Evolutionary conservation across 148 eudicot species (phyloP).

Genomic region (Arbutus unedo): DNA sequence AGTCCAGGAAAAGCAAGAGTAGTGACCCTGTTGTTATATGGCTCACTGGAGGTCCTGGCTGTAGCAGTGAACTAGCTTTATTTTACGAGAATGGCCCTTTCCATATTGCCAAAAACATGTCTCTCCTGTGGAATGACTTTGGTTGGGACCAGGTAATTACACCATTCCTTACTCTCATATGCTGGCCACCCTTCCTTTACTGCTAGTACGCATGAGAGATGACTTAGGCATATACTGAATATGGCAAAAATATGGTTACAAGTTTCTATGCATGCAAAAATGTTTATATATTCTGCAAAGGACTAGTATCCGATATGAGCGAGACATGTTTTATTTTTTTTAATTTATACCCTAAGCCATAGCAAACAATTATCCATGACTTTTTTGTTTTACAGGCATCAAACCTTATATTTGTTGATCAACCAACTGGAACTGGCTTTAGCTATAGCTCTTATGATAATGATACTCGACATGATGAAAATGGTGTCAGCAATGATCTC

Average conservation of each 20-base stretch:
- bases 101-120: slow-evolving; percentile 56
- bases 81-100: slow-evolving; percentile 96
- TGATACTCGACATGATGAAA: slow-evolving; percentile 67
- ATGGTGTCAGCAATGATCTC: slow-evolving; percentile 76
- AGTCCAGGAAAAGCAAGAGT: slow-evolving; percentile 62
- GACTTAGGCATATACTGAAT: no score
- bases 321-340: background rate
- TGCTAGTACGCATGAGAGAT: no score
- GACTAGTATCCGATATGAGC: background rate
- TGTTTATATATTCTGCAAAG: background rate
- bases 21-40: slow-evolving; percentile 84
- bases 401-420: slow-evolving; percentile 76
- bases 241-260: no score
- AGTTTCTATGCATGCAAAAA: background rate
- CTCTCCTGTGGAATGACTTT: slow-evolving; percentile 78
- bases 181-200: no score
- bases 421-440: slow-evolving; percentile 88
- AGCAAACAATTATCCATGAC: background rate
- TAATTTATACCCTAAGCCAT: background rate
- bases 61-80: slow-evolving; percentile 92
- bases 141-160: slow-evolving; percentile 67
- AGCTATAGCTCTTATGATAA: slow-evolving; percentile 64
- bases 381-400: slow-evolving; percentile 51
- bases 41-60: slow-evolving; percentile 95
- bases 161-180: background rate